Evolutionary conservation across 164 flowering plant species (phyloP), one percentile per base, ranked within the genome.

Genomic region (Kingdonia uniflora): DNA sequence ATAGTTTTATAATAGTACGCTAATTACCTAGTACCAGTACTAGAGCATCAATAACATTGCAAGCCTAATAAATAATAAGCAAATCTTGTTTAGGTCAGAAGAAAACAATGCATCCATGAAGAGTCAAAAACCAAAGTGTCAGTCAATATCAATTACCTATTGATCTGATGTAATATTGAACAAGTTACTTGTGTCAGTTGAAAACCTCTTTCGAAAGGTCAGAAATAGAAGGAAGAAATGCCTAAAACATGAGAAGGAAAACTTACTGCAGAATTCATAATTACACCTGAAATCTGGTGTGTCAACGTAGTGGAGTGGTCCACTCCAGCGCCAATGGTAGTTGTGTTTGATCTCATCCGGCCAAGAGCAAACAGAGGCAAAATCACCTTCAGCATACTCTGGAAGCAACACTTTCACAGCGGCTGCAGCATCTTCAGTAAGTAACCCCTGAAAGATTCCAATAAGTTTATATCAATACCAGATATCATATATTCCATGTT

Each of bases 241-340:
- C 35, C n/a, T 3, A 29, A 29, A 3, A 29, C 35, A 29, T 8
- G n/a, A 29, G 35, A 29, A 3, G 8, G 35, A 29, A 52, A 65
- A 73, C 95, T 76, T 70, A 94, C 99, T 71, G 74, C 78, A 70
- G 63, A 85, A 89, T 16, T 79, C 54, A 55, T 89, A 94, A 65
- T 79, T 87, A 68, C 99, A 94, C 73, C 53, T 74, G 59, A 83
- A 94, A 69, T 89, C 97, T 42, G 97, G 97, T 33, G 97, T 87
- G 63, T 94, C 91, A 37, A 80, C 58, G 56, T 74, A 94, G 59
- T 89, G 99, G 43, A 94, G 73, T 49, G 85, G 73, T 23, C 91
- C 66, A 61, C 78, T 87, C 99, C 96, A 94, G 29, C 64, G 87
- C 65, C 57, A 82, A 47, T 72, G 77, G 42, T 14, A 73, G n/a